Evolutionary conservation across 129 eudicot species (phyloP).

Genomic region (Calendula officinalis): DNA sequence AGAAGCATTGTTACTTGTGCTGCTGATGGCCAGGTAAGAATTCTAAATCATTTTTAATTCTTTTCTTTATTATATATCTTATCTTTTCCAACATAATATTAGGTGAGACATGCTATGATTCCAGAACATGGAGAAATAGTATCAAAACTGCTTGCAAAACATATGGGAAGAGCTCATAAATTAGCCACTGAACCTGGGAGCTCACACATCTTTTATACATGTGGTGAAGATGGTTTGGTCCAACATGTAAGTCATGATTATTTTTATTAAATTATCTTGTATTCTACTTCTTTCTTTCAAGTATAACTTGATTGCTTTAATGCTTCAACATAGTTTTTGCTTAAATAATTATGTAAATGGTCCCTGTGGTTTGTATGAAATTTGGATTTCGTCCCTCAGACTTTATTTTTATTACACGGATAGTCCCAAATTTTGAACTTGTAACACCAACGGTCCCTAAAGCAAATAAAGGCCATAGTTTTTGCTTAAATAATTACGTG

Average conservation of each 20-base stretch:
- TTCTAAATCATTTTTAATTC: background rate
- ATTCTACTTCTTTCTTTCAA: background rate
- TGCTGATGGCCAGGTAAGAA: conserved; percentile 90
- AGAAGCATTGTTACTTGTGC: conserved; percentile 90
- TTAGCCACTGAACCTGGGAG: conserved; percentile 93
- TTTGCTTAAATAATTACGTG: too few species aligned
- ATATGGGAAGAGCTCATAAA: conserved; percentile 77
- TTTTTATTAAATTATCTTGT: background rate
- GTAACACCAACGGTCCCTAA: too few species aligned
- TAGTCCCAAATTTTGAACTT: too few species aligned
- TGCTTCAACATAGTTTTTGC: too few species aligned
- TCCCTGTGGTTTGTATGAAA: too few species aligned
- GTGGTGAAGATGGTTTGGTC: conserved; percentile 89
- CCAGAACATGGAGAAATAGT: conserved; percentile 62
- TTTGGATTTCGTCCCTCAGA: too few species aligned
- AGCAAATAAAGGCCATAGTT: too few species aligned
- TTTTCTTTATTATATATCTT: background rate
- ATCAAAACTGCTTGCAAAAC: conserved; percentile 57
- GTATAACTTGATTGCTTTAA: too few species aligned
- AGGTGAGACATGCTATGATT: conserved; percentile 82
- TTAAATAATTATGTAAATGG: too few species aligned
- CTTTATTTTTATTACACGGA: too few species aligned
- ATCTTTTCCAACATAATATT: background rate
- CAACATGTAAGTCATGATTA: conserved; percentile 64
- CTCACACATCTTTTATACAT: conserved; percentile 76